Evolutionary conservation across 2,329 filamentous ascomycete species (phyloP), one percentile per base, ranked within the genome.

Genomic region (Magnaporthiopsis rhizophila): DNA sequence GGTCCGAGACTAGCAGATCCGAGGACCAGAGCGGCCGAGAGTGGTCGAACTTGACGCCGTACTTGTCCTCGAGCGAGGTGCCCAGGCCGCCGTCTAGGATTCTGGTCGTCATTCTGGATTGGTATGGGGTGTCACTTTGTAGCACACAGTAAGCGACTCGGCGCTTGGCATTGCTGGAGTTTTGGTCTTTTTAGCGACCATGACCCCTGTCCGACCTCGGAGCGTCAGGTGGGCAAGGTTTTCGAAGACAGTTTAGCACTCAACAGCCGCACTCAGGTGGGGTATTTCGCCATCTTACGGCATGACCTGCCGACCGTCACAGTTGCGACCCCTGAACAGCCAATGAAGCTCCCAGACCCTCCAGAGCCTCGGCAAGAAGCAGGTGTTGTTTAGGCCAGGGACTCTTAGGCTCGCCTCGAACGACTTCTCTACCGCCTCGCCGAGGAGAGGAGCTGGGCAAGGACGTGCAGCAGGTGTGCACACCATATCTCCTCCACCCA

Each of bases 61-160:
- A 83, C 34, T 80, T 74, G 66, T 86, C 82, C 70, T 87, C 81
- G 3, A 90, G 83, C 0, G 86, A 84, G 3, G 88, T 90, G 45
- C 88, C 87, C 28, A 90, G 80, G 9, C 87, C 87, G 63, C 88
- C 87, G 71, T 90, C 87, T 56, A 90, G 80, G 61, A 90, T 75
- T 66, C 80, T 74, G 66, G 70, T 32, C 38, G 61, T 11, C 53
- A 36, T 38, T 53, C 8, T 56, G 8, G 9, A 2, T 18, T 45
- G 4, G 38, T 45, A 13, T 18, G 13, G 13, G 15, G 15, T 45
- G 38, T 18, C 15, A 13, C 38, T 13, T 15, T 13, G 38, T 45
- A 45, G 38, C 38, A 12, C 15, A 26, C 26, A 26, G 34, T 3
- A 36, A 13, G 3, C 12, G 34, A 13, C 34, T 3, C 34, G 11